A percentile compares a stretch with the other conserved stretches of the same genome.
phyloP scores from a whole-genome alignment of 148 eudicot species.

The Salicornia ramosissima region DNA sequence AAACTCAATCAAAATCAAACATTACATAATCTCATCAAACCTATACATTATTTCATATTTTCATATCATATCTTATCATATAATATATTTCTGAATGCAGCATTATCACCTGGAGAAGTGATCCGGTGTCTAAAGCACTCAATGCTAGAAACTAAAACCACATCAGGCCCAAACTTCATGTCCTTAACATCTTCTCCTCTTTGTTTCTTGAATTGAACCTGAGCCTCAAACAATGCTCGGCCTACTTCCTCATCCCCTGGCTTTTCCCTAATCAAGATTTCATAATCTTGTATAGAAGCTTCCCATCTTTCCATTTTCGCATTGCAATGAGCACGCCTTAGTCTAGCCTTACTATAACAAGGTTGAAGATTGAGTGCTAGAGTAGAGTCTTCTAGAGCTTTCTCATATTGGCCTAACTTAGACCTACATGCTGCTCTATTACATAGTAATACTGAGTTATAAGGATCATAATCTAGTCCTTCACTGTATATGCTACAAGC shows the following conservation, averaged over 20 bases:
- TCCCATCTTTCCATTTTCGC: conserved; percentile 61
- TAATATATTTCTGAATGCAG: too few relatives aligned
- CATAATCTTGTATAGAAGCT: conserved; percentile 64
- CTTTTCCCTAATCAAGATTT: conserved; percentile 46
- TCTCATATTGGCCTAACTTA: conserved; percentile 58
- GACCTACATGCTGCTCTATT: conserved; percentile 67
- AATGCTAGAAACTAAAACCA: conserved; percentile 21
- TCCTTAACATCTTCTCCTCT: conserved; percentile 25
- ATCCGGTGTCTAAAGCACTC: conserved; percentile 26
- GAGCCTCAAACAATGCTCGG: conserved; percentile 36
- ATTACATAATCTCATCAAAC: too few relatives aligned
- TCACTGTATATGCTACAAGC: conserved; percentile 49
- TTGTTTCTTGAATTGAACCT: conserved; percentile 31
- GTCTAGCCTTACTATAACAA: conserved; percentile 61
- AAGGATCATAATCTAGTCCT: conserved; percentile 56
- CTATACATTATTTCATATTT: too few relatives aligned
- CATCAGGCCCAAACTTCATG: conserved; percentile 25
- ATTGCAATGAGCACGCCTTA: conserved; percentile 61
- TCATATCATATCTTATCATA: too few relatives aligned
- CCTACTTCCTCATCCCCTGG: conserved; percentile 52
- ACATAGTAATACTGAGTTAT: conserved; percentile 54
- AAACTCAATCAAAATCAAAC: not conserved
- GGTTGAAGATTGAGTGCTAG: conserved; percentile 54
- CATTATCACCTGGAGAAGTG: conserved; percentile 25
- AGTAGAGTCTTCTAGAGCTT: conserved; percentile 59